Percentiles rank a stretch among this genome's conserved stretches.
phyloP scores from a whole-genome alignment of 73 alveolate genomes.

The Tetrahymena malaccensis region DNA sequence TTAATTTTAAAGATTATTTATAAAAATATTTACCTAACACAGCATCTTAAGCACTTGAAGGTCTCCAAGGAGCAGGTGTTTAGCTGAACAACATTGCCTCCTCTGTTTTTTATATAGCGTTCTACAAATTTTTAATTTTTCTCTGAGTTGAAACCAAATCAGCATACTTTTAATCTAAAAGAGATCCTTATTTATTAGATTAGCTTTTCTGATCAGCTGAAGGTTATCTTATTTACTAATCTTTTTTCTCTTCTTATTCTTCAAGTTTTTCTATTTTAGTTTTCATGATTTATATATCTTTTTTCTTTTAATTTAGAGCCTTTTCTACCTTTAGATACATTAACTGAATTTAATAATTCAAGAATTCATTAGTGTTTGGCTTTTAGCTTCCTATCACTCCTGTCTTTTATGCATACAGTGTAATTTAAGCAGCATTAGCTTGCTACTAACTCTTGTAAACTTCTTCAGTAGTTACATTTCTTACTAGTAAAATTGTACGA shows the following conservation, averaged over 20 bases:
- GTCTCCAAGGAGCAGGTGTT: not conserved
- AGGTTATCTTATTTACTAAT: not conserved
- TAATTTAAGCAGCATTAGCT: not conserved
- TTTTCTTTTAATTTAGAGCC: slow-evolving; percentile 35
- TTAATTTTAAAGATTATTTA: not conserved
- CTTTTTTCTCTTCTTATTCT: slow-evolving; percentile 48
- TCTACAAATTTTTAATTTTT: not conserved
- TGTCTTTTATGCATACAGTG: slow-evolving; percentile 33
- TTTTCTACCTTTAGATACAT: slow-evolving; percentile 44
- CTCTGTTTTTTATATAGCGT: not conserved
- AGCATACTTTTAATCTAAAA: slow-evolving; percentile 12
- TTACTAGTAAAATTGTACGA: not conserved
- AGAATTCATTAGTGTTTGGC: slow-evolving; percentile 45
- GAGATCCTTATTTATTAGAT: slow-evolving; percentile 52
- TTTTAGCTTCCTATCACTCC: slow-evolving; percentile 30
- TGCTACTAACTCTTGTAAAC: not conserved
- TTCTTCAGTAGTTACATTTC: not conserved
- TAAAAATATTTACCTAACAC: not conserved
- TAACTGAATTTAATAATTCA: slow-evolving; percentile 41
- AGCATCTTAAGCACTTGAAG: not conserved
- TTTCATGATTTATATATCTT: slow-evolving; percentile 60
- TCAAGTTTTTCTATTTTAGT: slow-evolving; percentile 59
- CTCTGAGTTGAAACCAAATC: not conserved
- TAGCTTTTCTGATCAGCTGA: not conserved
- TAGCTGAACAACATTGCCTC: not conserved